Evolutionary conservation across 805 yeast species (phyloP).

Genomic region (Jamesozyma rosinii): DNA sequence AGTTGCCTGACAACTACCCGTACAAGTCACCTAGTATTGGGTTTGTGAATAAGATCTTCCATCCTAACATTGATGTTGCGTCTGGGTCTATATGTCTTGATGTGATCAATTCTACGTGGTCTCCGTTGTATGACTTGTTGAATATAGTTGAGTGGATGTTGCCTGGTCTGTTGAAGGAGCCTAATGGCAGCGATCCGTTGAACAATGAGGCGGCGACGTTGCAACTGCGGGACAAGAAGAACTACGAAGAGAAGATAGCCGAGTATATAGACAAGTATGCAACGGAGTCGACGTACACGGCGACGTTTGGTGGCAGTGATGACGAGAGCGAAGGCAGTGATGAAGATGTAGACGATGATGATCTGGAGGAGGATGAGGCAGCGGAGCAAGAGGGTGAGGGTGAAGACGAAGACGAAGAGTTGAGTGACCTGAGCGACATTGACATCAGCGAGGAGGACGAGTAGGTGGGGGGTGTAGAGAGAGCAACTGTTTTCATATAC

Average conservation of each 20-base stretch:
- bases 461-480: not conserved
- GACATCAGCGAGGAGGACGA: conserved; percentile 23
- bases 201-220: conserved; percentile 83
- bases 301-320: conserved; percentile 40
- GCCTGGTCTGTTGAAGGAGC: conserved; percentile 85
- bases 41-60: conserved; percentile 81
- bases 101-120: conserved; percentile 96
- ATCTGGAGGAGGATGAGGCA: conserved; percentile 24
- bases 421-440: conserved; percentile 26
- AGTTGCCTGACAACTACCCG: conserved; percentile 90
- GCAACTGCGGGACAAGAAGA: conserved; percentile 55
- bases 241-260: conserved; percentile 61
- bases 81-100: conserved; percentile 91
- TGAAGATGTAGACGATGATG: conserved; percentile 27
- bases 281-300: conserved; percentile 31
- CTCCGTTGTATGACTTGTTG: conserved; percentile 88
- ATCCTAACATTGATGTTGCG: conserved; percentile 88
- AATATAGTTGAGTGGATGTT: conserved; percentile 88
- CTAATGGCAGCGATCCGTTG: conserved; percentile 89
- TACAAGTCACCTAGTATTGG: conserved; percentile 94
- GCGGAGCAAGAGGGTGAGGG: conserved; percentile 15
- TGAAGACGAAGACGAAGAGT: conserved; percentile 16
- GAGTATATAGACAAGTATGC: conserved; percentile 70
- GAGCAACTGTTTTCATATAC: no score
- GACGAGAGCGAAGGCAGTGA: conserved; percentile 42